Base-by-base conservation (phyloP, 176 grass and related monocot species). In the Neostapfia colusana region DNA sequence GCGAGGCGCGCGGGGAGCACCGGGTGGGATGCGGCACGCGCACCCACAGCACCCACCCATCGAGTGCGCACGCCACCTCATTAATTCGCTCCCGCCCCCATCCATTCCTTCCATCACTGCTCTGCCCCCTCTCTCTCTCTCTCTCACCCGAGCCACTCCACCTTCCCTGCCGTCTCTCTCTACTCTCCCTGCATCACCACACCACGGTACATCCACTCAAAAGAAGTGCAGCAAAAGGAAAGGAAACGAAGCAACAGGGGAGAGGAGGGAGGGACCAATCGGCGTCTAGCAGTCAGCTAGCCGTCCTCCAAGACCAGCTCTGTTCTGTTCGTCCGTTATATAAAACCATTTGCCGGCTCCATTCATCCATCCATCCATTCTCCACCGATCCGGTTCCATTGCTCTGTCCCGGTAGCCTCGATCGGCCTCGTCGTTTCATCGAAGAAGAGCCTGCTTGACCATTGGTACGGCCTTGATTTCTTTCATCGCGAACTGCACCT, bases 61-160 rank as follows among this genome's bases (percentile, higher is more conserved):
- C 82, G 74, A 84, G 82, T 78, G 74, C 82, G 82, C 74, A 84
- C 74, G 82, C 82, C 82, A 78, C 74, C 74, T 78, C 74, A 84
- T 84, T 77, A 71, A 78, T 78, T 78, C 46, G 40, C 35, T 43
- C 65, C 43, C 40, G n/a, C 20, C 6, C 6, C 55, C 70, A 72
- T 55, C 18, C 65, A 4, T n/a, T 34, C 31, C 31, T 31, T 31
- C 38, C 81, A 64, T 78, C 82, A 70, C 73, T 77, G 73, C 74
- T 57, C 18, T 8, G 21, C 37, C 7, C 68, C 53, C 27, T 59
- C 21, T 25, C 37, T 64, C 28, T 43, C 45, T 56, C 58, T 64
- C 35, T 34, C 28, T n/a, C 1, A 14, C 31, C 36, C 15, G 14
- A 39, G 25, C 73, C 72, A 46, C 45, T 78, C 62, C 45, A 39